Conservation (phyloP, 768 basidiomycete genomes). For the Tubosaeta sp. region DNA sequence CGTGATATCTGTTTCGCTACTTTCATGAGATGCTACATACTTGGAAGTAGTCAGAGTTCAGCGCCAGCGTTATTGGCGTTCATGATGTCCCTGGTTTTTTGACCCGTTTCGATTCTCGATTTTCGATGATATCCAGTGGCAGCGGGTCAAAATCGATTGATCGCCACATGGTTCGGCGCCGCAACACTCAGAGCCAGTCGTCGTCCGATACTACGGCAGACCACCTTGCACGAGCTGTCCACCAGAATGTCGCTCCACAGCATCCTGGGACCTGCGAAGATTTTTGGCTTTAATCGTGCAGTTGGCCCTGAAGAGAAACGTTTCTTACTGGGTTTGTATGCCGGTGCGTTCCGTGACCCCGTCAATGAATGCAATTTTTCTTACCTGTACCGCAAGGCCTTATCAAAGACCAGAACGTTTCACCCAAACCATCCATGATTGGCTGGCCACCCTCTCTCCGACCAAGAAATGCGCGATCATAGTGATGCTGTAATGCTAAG, state of each 20-base stretch:
- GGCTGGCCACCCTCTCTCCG: constrained; percentile 4
- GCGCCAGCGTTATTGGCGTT: no score
- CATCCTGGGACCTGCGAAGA: constrained; percentile 32
- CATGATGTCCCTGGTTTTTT: no score
- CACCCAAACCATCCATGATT: constrained; percentile 29
- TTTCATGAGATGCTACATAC: no score
- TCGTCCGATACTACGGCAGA: not conserved
- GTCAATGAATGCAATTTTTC: no score
- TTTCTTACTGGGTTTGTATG: constrained; percentile 32
- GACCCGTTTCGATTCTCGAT: no score
- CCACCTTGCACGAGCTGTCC: constrained; percentile 28
- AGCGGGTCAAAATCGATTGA: no score
- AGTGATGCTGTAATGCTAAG: not conserved
- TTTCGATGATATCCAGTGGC: no score
- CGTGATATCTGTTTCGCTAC: no score
- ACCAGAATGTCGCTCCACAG: constrained; percentile 24
- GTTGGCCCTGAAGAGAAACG: constrained; percentile 8
- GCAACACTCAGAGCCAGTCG: not conserved
- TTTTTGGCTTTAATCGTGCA: constrained; percentile 34
- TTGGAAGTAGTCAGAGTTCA: no score
- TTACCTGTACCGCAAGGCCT: constrained; percentile 16
- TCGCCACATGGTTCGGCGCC: not conserved
- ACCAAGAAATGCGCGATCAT: not conserved
- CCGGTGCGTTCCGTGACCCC: constrained; percentile 1
- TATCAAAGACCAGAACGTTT: constrained; percentile 19